Evolutionary conservation across 495 filamentous ascomycete species (phyloP).

Genomic region (Chaetomium tenue): DNA sequence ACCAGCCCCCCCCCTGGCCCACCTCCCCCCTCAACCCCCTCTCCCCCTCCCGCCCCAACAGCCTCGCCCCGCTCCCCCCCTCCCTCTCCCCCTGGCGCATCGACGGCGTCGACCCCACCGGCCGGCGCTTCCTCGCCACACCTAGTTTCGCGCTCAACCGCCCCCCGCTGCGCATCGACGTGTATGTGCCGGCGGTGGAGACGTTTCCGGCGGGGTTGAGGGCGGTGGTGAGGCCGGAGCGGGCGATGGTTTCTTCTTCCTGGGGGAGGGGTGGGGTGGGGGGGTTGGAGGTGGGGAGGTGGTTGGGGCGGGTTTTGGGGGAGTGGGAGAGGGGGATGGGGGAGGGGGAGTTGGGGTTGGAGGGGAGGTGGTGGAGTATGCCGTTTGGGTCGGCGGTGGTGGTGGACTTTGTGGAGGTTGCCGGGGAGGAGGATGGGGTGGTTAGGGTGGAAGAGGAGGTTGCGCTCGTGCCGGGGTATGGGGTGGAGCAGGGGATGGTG

Average conservation of each 20-base stretch:
- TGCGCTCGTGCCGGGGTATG: constrained; percentile 36
- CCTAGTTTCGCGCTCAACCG: constrained; percentile 35
- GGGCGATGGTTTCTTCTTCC: constrained; percentile 29
- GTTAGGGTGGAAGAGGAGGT: constrained; percentile 26
- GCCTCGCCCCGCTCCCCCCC: constrained; percentile 31
- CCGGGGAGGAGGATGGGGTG: constrained; percentile 8
- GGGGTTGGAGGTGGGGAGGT: constrained; percentile 33
- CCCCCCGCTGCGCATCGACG: constrained; percentile 43
- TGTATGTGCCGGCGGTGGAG: constrained; percentile 39
- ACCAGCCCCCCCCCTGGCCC: constrained; percentile 24
- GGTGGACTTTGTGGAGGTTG: constrained; percentile 27
- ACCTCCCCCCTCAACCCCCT: constrained; percentile 38
- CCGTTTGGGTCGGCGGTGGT: constrained; percentile 44
- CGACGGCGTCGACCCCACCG: constrained; percentile 38
- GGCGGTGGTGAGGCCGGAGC: constrained; percentile 34
- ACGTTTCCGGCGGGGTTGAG: constrained; percentile 29
- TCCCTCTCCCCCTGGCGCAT: constrained; percentile 30
- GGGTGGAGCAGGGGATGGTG: constrained; percentile 41
- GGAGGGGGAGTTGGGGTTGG: constrained; percentile 32
- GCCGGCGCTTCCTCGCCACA: constrained; percentile 39
- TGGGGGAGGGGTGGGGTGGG: constrained; percentile 21
- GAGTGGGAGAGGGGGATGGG: not conserved
- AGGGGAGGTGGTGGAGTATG: constrained; percentile 32
- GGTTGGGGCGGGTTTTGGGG: constrained; percentile 39
- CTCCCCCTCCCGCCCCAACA: constrained; percentile 42